Conservation (phyloP, 805 yeast genomes). For the Pichia nanzhaoensis region DNA sequence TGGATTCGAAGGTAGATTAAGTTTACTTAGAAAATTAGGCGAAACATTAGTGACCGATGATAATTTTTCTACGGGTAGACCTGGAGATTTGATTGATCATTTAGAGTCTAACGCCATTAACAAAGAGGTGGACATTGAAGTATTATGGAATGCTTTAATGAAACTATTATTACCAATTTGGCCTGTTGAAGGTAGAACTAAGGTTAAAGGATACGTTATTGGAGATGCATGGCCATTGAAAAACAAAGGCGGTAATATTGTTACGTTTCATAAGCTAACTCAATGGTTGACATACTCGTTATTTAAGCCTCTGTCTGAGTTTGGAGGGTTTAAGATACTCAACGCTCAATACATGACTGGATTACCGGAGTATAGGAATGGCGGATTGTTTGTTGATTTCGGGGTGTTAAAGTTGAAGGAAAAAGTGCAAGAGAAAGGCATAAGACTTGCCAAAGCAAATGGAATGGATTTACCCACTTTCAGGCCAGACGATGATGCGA, state of each 20-base stretch:
- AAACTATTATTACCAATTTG: slow-evolving; percentile 51
- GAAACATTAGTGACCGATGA: slow-evolving; percentile 35
- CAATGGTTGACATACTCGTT: slow-evolving; percentile 64
- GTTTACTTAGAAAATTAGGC: slow-evolving; percentile 43
- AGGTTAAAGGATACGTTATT: slow-evolving; percentile 42
- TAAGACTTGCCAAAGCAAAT: slow-evolving; percentile 29
- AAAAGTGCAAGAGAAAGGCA: slow-evolving; percentile 33
- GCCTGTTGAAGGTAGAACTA: slow-evolving; percentile 52
- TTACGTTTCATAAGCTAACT: slow-evolving; percentile 59
- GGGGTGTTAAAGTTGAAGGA: slow-evolving; percentile 44
- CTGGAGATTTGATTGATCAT: slow-evolving; percentile 49
- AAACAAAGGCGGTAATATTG: slow-evolving; percentile 35
- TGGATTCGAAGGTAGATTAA: slow-evolving; percentile 49
- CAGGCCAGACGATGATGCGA: slow-evolving; percentile 48
- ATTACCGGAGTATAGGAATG: slow-evolving; percentile 57
- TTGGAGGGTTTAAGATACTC: slow-evolving; percentile 35
- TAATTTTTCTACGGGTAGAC: slow-evolving; percentile 36
- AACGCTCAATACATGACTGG: slow-evolving; percentile 45
- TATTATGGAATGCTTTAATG: slow-evolving; percentile 51
- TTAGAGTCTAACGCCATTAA: slow-evolving; percentile 24
- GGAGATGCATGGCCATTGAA: slow-evolving; percentile 59
- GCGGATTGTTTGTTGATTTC: slow-evolving; percentile 55
- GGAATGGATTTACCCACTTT: slow-evolving; percentile 40
- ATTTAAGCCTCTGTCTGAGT: slow-evolving; percentile 42
- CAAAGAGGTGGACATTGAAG: slow-evolving; percentile 36